A percentile compares a stretch with the other conserved stretches of the same genome.
These are phyloP conservation scores for Biscogniauxia mediterranea DNA, from an alignment of 2,329 filamentous ascomycete genomes.

Conservation along the genomic window DNA sequence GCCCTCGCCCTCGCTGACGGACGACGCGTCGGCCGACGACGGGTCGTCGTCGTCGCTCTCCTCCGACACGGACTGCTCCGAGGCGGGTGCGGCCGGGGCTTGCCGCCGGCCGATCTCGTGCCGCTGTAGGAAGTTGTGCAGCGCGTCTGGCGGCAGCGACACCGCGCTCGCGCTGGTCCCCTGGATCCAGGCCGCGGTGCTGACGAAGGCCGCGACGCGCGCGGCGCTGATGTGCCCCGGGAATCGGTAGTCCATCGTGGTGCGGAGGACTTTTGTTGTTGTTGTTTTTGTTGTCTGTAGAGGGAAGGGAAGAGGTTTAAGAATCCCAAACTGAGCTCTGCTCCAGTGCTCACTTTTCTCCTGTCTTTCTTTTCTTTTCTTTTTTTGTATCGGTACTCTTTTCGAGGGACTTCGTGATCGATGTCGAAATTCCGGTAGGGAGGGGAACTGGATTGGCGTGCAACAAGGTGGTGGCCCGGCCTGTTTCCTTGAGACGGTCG, in stretches of 20 bases:
- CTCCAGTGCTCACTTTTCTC: background rate
- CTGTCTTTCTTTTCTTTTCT: too few species aligned
- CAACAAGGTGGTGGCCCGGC: background rate
- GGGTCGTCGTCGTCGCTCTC: conserved; percentile 10
- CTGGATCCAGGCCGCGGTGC: conserved; percentile 28
- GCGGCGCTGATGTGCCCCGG: conserved; percentile 28
- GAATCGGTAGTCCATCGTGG: conserved; percentile 20
- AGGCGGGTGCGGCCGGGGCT: background rate
- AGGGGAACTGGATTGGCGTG: background rate
- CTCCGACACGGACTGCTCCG: conserved; percentile 3
- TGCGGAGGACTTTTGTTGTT: background rate
- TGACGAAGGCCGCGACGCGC: conserved; percentile 24
- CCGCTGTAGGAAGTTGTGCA: conserved; percentile 24
- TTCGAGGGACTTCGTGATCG: background rate
- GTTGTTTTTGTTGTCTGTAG: too few species aligned
- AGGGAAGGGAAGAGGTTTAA: background rate
- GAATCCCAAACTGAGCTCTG: background rate
- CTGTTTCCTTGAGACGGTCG: background rate
- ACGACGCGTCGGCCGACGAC: conserved; percentile 6
- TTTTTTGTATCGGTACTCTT: background rate
- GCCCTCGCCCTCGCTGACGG: background rate
- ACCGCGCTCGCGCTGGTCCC: conserved; percentile 19
- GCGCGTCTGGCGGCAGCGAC: conserved; percentile 19
- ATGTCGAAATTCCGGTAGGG: background rate
- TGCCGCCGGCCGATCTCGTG: conserved; percentile 11